Conservation (phyloP, 225 moss, liverwort and hornwort species). For the Polytrichum formosum region DNA sequence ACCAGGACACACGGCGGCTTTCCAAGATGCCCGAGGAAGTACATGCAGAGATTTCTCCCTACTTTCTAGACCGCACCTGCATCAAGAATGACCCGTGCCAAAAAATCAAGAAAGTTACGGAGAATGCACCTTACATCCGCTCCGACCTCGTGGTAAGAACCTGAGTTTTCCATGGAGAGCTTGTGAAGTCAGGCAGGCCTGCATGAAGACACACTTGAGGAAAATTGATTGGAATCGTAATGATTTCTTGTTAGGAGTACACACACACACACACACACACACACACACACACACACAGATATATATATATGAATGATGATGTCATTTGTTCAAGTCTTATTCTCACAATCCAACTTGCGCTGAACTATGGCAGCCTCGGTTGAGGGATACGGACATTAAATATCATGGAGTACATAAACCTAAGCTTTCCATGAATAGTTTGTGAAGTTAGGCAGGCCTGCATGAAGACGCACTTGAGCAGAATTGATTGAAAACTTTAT, state of each 20-base stretch:
- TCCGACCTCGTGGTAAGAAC: conserved; percentile 69
- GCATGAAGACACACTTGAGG: too few species aligned
- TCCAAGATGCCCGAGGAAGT: conserved; percentile 91
- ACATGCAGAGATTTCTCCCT: conserved; percentile 67
- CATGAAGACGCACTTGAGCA: too few species aligned
- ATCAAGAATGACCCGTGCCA: conserved; percentile 68
- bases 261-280: too few species aligned
- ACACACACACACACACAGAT: too few species aligned
- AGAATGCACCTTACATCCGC: conserved; percentile 64
- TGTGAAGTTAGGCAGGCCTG: too few species aligned
- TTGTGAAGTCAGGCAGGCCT: too few species aligned
- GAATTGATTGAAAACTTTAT: too few species aligned
- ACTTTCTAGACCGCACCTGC: conserved; percentile 57
- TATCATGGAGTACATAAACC: conserved; percentile 37
- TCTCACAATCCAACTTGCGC: neutral
- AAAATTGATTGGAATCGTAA: too few species aligned
- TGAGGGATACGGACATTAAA: conserved; percentile 71
- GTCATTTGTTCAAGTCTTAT: neutral
- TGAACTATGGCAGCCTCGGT: neutral
- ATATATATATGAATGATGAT: too few species aligned
- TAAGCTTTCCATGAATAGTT: neutral
- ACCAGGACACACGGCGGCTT: conserved; percentile 76
- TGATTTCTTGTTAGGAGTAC: too few species aligned
- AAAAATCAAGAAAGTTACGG: conserved; percentile 70
- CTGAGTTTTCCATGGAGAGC: neutral